Base-by-base conservation (phyloP, 169 alveolate genomes). In the Perkinsus chesapeaki region DNA sequence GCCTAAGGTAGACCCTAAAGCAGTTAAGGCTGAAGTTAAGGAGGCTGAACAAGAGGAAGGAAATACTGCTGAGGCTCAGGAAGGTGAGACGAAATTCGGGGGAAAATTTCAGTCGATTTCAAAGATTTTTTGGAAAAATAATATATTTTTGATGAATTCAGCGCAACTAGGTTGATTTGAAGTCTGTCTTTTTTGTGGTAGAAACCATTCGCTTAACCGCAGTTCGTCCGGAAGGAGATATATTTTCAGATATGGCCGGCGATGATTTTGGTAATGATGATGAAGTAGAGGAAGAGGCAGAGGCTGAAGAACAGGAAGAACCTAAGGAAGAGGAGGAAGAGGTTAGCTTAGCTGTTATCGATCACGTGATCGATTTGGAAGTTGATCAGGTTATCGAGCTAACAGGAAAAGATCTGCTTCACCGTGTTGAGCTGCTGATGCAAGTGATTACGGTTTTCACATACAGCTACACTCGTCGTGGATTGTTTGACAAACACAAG, bases 401-500 rank as follows among this genome's bases (percentile, higher is more conserved):
- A 94, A 94, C 95, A 91, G 96, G 96, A 92, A 96, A 95, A 94
- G 97, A 95, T 48, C 93, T 95, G 48, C 95, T 92, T 93, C 93
- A 94, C 93, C 96, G 99, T 73, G 99, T 98, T 43, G 97, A 96
- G 73, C 96, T 96, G 92, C 96, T 98, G 10, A 96, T 94, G 94
- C 98, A 97, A 91, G 93, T 97, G 39, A 96, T 98, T 91, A 98
- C 99, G 39, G 97, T 95, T 93, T 97, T 97, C 92, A 97, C 98
- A 92, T 98, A 97, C 97, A 94, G 94, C 95, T 98, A 97, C 95
- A 98, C 98, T 31, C 96, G 98, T 94, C 96, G 99, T 95, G 99
- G 99, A 36, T 97, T 98, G 23, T 96, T 98, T 92, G 99, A 98
- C 92, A 96, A 96, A 48, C 99, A 98, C 95, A 98, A 98, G 96